Evolutionary conservation across 1,284 basidiomycete genomes (phyloP), one percentile per base, ranked within the genome.

Genomic region (Ustilago hordei): DNA sequence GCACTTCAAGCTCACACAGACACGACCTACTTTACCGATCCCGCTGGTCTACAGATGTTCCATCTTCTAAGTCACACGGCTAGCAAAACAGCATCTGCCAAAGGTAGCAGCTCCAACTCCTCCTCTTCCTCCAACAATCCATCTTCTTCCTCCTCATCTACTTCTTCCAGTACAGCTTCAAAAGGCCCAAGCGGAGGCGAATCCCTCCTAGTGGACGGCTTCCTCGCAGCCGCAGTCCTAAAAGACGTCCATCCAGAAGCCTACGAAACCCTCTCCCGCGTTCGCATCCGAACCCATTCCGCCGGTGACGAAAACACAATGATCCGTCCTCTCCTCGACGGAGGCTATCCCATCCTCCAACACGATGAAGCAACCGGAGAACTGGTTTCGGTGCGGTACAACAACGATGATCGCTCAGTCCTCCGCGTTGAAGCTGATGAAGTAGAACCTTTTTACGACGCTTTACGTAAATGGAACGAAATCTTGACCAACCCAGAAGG

Each of bases 1-100:
- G 92, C 92, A 0, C 90, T 99, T 6, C 91, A 91, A 8, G 95
- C 94, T 0, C 96, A 99, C 85, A 98, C 95, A 1, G 96, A 98
- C 83, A 97, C 93, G 55, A 96, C 95, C 2, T 98, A 98, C 87
- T 84, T 84, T 34, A 83, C 75, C 48, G 83, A 84, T 54, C 83
- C 96, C 0, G 93, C 93, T 55, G 95, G 96, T 3, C 88, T 99
- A 31, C 96, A 99, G 85, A 89, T 98, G 62, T 98, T 99, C 88
- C 96, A 99, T 86, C 90, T 98, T 36, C 91, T 98, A 41, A 92
- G 92, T 0, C 82, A 85, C 38, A 74, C 71, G 0, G 66, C 75
- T 1, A 64, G 63, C 47, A 74, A 74, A 31, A 52, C 55, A 3
- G 56, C 43, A 19, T 11, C 19, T 19, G 43, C 43, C 15, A 45